Evolutionary conservation across 2,329 filamentous ascomycete genomes (phyloP).

Genomic region (Arthrinium phaeospermum): DNA sequence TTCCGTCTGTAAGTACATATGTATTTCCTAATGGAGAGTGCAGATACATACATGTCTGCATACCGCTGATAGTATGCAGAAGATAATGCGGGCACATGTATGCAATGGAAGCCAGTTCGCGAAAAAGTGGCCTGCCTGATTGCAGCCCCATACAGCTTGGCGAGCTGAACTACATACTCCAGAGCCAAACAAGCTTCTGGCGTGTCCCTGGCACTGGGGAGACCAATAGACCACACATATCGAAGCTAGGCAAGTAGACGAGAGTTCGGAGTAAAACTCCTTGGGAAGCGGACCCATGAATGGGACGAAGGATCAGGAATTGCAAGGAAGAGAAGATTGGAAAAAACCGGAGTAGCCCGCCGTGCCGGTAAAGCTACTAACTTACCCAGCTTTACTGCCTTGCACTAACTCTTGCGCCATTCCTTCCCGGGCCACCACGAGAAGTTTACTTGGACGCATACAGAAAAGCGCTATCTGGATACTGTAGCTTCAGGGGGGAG

Average conservation of each 20-base stretch:
- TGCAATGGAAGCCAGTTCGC: not conserved
- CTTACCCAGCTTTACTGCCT: not conserved
- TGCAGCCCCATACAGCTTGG: not conserved
- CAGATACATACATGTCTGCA: not conserved
- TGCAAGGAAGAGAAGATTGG: not conserved
- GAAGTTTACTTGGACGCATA: not conserved
- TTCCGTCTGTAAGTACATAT: not conserved
- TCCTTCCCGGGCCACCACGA: not conserved
- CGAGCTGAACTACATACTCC: not conserved
- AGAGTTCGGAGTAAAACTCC: not conserved
- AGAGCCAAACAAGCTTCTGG: not conserved
- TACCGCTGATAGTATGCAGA: not conserved
- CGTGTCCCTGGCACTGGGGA: not conserved
- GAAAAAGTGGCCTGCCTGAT: not conserved
- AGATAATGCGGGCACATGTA: no score
- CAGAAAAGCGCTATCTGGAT: not conserved
- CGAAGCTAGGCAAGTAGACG: not conserved
- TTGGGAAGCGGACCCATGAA: not conserved
- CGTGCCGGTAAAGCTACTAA: not conserved
- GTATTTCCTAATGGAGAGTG: no score
- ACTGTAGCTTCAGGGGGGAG: not conserved
- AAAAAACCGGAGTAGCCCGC: not conserved
- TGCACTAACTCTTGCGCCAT: not conserved
- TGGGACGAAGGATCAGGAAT: not conserved
- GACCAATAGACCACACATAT: not conserved